phyloP scores from a whole-genome alignment of 108 stramenopile species.

The Nannochloropsis granulata region DNA sequence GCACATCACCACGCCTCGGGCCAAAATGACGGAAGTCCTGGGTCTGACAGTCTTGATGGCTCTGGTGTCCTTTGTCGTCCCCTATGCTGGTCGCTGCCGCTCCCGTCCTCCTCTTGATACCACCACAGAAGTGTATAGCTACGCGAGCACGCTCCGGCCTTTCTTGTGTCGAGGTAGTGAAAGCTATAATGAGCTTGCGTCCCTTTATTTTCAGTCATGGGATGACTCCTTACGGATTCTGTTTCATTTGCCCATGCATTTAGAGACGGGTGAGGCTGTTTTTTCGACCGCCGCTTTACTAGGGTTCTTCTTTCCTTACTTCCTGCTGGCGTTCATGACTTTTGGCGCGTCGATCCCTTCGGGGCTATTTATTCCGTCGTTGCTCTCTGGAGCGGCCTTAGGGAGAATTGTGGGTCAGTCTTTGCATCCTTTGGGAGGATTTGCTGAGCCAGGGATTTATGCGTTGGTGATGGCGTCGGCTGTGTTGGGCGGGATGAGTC shows the following conservation, averaged over 20 bases:
- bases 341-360: conserved; percentile 29
- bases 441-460: conserved; percentile 29
- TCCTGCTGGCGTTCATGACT: conserved; percentile 33
- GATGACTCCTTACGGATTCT: conserved; percentile 1
- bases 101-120: neutral
- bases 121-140: neutral
- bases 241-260: conserved; percentile 11
- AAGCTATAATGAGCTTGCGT: conserved; percentile 8
- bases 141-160: neutral
- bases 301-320: conserved; percentile 28
- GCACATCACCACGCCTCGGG: conserved; percentile 10
- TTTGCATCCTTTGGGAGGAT: conserved; percentile 1
- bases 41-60: neutral
- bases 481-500: conserved; percentile 35
- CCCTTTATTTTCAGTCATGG: conserved; percentile 6
- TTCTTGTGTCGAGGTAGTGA: neutral
- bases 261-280: neutral
- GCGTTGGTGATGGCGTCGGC: conserved; percentile 34
- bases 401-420: conserved; percentile 19
- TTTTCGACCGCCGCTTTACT: conserved; percentile 6
- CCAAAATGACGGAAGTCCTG: conserved; percentile 15
- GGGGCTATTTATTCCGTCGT: conserved; percentile 36
- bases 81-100: neutral
- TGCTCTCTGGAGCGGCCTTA: conserved; percentile 36
- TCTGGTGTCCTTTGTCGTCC: neutral